Base-by-base conservation (phyloP, 768 basidiomycete genomes). In the Myochromella boudieri region DNA sequence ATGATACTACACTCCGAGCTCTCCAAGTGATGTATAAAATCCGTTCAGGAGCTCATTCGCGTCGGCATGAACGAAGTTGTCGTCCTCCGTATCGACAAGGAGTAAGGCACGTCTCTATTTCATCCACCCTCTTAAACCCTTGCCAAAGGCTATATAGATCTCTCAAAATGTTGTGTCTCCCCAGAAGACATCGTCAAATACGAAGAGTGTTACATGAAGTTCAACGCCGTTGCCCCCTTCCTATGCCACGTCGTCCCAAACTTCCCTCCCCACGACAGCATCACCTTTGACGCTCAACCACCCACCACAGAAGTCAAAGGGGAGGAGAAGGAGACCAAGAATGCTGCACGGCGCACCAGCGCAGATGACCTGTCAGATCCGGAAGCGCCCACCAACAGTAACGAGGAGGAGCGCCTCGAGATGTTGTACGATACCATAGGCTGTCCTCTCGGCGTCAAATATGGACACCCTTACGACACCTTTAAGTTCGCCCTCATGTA, bases 1-100 rank as follows among this genome's bases (percentile, higher is more conserved):
- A 99, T 99, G 97, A 99, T 99, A 56, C 71, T 98, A 11, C 84
- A 98, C n/a, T 97, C 97, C 2, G 97, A 98, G 65, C 85, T 99
- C 2, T 98, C 95, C 4, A 74, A 97, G 59, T 78, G 97, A 60
- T 95, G 95, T 60, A 99, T 99, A 60, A 71, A 95, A 56, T 95
- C 91, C 6, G 97, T 99, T 24, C 95, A 98, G 67, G 98, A 98
- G 67, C 81, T 99, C 48, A 99, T 99, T 65, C 78, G 95, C 27
- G 93, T 98, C 6, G 97, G 97, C 17, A 80, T 97, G 59, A 99
- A 99, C 66, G 95, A 98, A 64, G 95, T 97, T 52, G 95, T 99
- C 54, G 97, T 97, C 0, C 82, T 98, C 45, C 78, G 97, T 54
- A 95, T 99, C 20, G 97, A 99, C 77, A 97, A 97, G 67, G 97